Base-by-base conservation (phyloP, 805 yeast genomes). In the Yarrowia phangngaensis region DNA sequence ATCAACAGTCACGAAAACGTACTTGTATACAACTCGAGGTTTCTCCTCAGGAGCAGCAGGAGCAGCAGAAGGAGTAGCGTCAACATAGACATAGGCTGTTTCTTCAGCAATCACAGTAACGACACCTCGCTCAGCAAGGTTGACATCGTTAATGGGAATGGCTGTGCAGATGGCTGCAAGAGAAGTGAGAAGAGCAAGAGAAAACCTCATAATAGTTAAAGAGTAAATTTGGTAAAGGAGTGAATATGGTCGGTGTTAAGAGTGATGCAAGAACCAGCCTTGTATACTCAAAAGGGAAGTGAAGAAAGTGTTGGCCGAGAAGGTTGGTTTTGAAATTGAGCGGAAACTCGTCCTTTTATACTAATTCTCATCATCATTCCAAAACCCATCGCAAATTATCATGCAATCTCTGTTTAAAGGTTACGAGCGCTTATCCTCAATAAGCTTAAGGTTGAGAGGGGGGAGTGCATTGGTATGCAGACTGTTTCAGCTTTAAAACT, bases 1-100 rank as follows among this genome's bases (percentile, higher is more conserved):
- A 56, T 68, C 70, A 32, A 68, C 70, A 30, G 67, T 62, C 34
- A 70, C 63, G 36, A 77, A 72, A 52, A 69, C 65, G 56, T 78
- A 75, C 43, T 68, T 69, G 62, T 69, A 70, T 17, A 38, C 45
- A 13, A 38, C 45, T 27, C 53, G 38, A 24, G 52, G 20, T 33
- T 55, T 38, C 11, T 23, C 32, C 14, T 40, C 41, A 20, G 53
- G 15, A 8, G 46, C 29, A 20, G 54, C n/a, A 16, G 52, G 30
- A 7, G 47, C 32, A 23, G 55, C 43, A 20, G 54, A 53, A 13
- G 53, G 20, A 36, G 9, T 35, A 28, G 20, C 17, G 38, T n/a
- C 12, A 16, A 40, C 48, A 51, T 15, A 24, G 43, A 24, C 27
- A 26, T 30, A 41, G 35, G 45, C 31, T 35, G 57, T 53, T 22